Percentiles rank a stretch among this genome's conserved stretches.
Conservation (phyloP, 164 flowering plant genomes). For the Magnolia officinalis region DNA sequence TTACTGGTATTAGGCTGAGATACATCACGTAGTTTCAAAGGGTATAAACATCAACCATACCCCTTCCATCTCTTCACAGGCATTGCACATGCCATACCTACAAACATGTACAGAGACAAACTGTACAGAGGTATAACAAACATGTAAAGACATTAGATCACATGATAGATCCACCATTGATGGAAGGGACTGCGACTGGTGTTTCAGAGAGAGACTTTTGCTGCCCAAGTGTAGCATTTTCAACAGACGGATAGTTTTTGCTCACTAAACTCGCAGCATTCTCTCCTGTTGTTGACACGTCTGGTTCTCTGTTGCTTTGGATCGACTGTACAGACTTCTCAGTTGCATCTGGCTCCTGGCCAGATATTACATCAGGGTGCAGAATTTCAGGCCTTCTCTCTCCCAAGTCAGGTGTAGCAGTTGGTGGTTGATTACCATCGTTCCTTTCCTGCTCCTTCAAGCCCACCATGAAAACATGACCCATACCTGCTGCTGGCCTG, state of each 20-base stretch:
- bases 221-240: background rate
- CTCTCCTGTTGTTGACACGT: constrained; percentile 5
- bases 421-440: constrained; percentile 5
- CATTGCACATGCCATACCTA: too few relatives aligned
- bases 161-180: too few relatives aligned
- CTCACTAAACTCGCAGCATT: constrained; percentile 1
- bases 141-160: too few relatives aligned
- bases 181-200: too few relatives aligned
- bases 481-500: background rate
- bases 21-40: too few relatives aligned
- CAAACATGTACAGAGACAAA: too few relatives aligned
- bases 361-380: background rate
- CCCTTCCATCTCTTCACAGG: too few relatives aligned
- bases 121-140: too few relatives aligned
- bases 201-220: too few relatives aligned
- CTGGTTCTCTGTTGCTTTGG: constrained; percentile 10
- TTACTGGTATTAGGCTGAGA: too few relatives aligned
- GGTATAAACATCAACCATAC: too few relatives aligned
- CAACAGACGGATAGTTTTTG: background rate
- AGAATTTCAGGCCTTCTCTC: background rate
- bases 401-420: constrained; percentile 5
- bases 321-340: constrained; percentile 6
- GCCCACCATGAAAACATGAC: constrained; percentile 1
- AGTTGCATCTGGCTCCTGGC: constrained; percentile 1
- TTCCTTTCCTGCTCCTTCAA: constrained; percentile 14